These are phyloP conservation scores for Bonia amplexicaulis DNA, from an alignment of 176 grass and related monocot genomes.

Conservation along the genomic window DNA sequence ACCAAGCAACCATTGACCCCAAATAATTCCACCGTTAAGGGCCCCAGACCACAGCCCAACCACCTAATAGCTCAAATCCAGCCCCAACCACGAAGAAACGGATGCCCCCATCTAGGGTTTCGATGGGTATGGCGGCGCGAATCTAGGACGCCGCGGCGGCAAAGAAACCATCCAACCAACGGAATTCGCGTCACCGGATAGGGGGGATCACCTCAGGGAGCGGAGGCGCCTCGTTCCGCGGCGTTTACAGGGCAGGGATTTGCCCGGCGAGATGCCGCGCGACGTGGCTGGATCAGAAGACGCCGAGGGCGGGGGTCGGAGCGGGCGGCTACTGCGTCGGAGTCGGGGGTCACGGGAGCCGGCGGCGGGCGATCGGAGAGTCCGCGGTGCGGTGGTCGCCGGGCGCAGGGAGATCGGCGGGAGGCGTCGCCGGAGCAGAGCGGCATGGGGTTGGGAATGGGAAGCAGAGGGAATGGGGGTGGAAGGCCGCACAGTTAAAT, in stretches of 20 bases:
- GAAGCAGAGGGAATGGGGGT: background rate
- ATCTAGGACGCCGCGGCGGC: conserved; percentile 17
- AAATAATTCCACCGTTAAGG: background rate
- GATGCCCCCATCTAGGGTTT: conserved; percentile 32
- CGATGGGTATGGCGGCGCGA: background rate
- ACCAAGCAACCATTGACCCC: background rate
- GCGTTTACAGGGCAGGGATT: background rate
- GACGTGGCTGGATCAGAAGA: conserved; percentile 26
- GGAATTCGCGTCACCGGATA: background rate
- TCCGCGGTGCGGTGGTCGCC: background rate
- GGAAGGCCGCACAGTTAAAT: conserved; percentile 19
- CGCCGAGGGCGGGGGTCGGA: background rate
- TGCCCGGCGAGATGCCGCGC: conserved; percentile 11
- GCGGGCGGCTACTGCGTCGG: background rate
- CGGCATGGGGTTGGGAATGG: background rate
- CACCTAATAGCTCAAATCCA: background rate
- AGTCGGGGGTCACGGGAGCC: background rate
- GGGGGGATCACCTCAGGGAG: conserved; percentile 7
- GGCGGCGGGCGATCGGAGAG: background rate
- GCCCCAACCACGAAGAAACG: background rate
- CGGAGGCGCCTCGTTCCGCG: background rate
- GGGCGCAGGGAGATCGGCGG: background rate
- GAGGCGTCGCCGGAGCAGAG: conserved; percentile 17
- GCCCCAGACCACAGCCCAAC: background rate
- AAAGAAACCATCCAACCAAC: background rate